Evolutionary conservation across 176 grass and related monocot genomes (phyloP), one percentile per base, ranked within the genome.

Genomic region (Tillandsia leiboldiana): DNA sequence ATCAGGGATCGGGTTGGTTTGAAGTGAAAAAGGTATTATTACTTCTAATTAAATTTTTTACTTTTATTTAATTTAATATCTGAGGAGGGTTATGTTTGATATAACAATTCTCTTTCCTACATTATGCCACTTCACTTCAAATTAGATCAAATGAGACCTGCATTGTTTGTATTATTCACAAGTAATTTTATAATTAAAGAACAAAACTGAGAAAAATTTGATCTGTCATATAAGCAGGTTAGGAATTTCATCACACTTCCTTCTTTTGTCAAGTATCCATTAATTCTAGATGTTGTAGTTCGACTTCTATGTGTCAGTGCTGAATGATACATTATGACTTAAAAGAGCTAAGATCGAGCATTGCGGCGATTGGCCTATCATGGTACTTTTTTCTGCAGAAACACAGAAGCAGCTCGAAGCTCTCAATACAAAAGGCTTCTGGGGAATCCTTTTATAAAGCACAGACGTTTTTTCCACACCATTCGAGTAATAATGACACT

Each of bases 1-100:
- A 97, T 83, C 82, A 81, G 77, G 86, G 84, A 78, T 85, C 93
- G 20, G 93, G 93, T 49, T 97, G 93, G 93, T 65, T 97, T 78
- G 93, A 92, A 69, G 93, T 97, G 33, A 97, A 85, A 82, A 97
- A 90, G 80, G 93, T 97, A 47, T 69, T 27, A 10, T 42, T 27
- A 9, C 53, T 23, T 11, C 73, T 17, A 8, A 71, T 50, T 18
- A 18, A 64, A 56, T 51, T 18, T 4, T 20, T 53, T 70, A 50
- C 57, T 64, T 26, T 42, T 12, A 33, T 51, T 14, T 51, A 17
- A 26, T 81, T 10, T 69, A 22, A 47, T 57, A 15, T 15, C 12
- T 28, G 33, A 4, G 58, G 62, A 51, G 52, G 22, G 33, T 42
- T 42, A 42, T 42, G 33, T 42, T 42, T 42, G 33, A 42, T 7